Percentiles rank a stretch among this genome's conserved stretches.
phyloP scores from a whole-genome alignment of 108 stramenopile genomes.

The Cyclostephanos invisitatus region DNA sequence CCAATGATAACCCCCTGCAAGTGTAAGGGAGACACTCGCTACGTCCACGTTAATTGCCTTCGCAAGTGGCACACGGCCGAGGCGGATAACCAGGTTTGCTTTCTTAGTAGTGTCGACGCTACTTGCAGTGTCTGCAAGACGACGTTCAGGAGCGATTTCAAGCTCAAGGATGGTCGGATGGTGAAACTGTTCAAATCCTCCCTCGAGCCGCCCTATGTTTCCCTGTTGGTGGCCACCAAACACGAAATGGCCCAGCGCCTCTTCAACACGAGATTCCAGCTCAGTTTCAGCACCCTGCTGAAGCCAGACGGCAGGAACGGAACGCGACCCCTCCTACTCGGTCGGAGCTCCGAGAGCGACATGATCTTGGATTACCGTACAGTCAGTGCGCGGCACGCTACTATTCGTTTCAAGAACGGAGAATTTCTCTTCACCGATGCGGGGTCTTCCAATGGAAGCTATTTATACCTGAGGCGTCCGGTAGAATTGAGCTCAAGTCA shows the following conservation, averaged over 20 bases:
- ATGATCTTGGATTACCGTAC: conserved; percentile 97
- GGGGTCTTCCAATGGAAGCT: conserved; percentile 87
- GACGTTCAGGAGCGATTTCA: conserved; percentile 96
- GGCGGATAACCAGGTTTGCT: conserved; percentile 92
- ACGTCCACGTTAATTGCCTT: conserved; percentile 88
- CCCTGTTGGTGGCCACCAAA: conserved; percentile 93
- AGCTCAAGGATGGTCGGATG: conserved; percentile 84
- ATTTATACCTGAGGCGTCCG: conserved; percentile 82
- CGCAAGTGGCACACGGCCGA: conserved; percentile 93
- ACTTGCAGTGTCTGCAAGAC: conserved; percentile 96
- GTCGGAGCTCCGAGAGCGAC: conserved; percentile 92
- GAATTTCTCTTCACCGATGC: conserved; percentile 91
- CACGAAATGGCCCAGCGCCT: conserved; percentile 95
- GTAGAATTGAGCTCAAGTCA: conserved; percentile 81
- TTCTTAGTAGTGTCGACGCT: conserved; percentile 92
- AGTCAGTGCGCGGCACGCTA: conserved; percentile 88
- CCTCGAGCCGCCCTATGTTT: conserved; percentile 94
- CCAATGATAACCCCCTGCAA: conserved; percentile 89
- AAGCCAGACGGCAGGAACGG: conserved; percentile 90
- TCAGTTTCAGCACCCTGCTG: conserved; percentile 90
- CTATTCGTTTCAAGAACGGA: conserved; percentile 89
- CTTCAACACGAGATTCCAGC: conserved; percentile 96
- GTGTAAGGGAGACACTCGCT: conserved; percentile 85
- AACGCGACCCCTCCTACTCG: conserved; percentile 87
- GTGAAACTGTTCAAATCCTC: conserved; percentile 92